Evolutionary conservation across 1,284 basidiomycete genomes (phyloP).

Genomic region (Xerocomus minutiporus): DNA sequence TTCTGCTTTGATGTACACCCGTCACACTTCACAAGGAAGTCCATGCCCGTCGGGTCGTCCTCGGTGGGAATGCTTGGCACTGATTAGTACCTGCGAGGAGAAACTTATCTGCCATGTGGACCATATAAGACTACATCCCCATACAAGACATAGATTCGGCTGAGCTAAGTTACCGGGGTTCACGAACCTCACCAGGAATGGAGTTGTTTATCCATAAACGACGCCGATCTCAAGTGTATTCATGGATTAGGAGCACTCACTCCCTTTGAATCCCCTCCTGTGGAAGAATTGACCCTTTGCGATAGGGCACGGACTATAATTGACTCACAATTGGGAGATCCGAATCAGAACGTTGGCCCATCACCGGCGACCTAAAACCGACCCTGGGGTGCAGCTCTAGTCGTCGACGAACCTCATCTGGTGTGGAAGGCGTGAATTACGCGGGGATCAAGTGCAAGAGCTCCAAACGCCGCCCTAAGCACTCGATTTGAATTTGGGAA

Average conservation of each 20-base stretch:
- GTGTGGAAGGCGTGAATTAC: neutral
- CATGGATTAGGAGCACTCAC: too few species aligned
- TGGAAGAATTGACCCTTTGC: neutral
- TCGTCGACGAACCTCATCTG: neutral
- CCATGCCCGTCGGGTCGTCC: too few species aligned
- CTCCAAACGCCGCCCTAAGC: too few species aligned
- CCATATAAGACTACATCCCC: neutral
- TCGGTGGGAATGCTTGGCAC: too few species aligned
- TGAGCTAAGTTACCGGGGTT: too few species aligned
- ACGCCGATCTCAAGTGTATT: too few species aligned
- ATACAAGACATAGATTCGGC: too few species aligned
- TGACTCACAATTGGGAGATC: neutral
- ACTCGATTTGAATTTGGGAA: too few species aligned
- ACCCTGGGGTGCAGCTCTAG: neutral
- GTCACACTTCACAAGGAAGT: neutral
- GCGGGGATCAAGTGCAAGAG: neutral
- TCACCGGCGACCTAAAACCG: neutral
- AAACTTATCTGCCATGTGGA: neutral
- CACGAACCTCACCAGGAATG: too few species aligned
- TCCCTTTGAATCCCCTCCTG: too few species aligned
- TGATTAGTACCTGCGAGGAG: neutral
- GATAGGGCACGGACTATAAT: neutral
- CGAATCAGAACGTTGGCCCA: neutral
- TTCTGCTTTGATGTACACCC: too few species aligned
- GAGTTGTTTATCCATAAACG: too few species aligned